Percentiles rank a stretch among this genome's conserved stretches.
phyloP scores from a whole-genome alignment of 495 filamentous ascomycete species.

The Collariella sp. region DNA sequence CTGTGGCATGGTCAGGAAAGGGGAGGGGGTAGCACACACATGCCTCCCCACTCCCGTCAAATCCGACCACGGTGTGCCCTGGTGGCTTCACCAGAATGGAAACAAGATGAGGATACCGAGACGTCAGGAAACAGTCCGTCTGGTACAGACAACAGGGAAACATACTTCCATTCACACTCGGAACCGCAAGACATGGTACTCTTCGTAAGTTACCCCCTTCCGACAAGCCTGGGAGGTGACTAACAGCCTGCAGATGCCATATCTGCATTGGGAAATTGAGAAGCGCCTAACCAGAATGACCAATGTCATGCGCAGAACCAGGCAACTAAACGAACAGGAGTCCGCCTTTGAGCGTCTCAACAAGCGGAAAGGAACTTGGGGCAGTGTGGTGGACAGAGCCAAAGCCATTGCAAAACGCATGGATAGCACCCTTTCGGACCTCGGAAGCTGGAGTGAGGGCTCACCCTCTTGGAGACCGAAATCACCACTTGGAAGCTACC shows the following conservation, averaged over 20 bases:
- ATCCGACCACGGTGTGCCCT: slow-evolving; percentile 23
- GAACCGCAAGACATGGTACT: slow-evolving; percentile 17
- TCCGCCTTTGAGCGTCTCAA: slow-evolving; percentile 13
- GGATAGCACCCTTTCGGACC: slow-evolving; percentile 12
- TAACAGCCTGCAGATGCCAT: slow-evolving; percentile 14
- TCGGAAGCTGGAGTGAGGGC: slow-evolving; percentile 7
- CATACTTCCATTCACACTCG: slow-evolving; percentile 3
- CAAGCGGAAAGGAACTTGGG: slow-evolving; percentile 21
- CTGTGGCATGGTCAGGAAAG: slow-evolving; percentile 24
- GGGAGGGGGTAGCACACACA: slow-evolving; percentile 14
- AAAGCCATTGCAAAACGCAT: slow-evolving; percentile 10
- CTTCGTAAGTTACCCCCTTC: slow-evolving; percentile 10
- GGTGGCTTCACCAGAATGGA: slow-evolving; percentile 14
- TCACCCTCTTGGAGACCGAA: slow-evolving; percentile 18
- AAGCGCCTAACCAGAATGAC: slow-evolving; percentile 23
- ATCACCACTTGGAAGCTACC: slow-evolving; percentile 16
- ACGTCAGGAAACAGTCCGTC: not conserved
- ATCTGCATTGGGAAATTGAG: slow-evolving; percentile 24
- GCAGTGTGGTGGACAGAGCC: slow-evolving; percentile 19
- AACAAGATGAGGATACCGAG: not conserved
- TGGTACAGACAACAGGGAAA: not conserved
- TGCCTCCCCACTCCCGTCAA: slow-evolving; percentile 21
- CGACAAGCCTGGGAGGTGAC: not conserved
- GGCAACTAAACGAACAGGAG: slow-evolving; percentile 13
- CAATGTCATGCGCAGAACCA: slow-evolving; percentile 18